These are phyloP conservation scores for Spiromastix sp. DNA, from an alignment of 2,329 filamentous ascomycete genomes.

Conservation along the genomic window DNA sequence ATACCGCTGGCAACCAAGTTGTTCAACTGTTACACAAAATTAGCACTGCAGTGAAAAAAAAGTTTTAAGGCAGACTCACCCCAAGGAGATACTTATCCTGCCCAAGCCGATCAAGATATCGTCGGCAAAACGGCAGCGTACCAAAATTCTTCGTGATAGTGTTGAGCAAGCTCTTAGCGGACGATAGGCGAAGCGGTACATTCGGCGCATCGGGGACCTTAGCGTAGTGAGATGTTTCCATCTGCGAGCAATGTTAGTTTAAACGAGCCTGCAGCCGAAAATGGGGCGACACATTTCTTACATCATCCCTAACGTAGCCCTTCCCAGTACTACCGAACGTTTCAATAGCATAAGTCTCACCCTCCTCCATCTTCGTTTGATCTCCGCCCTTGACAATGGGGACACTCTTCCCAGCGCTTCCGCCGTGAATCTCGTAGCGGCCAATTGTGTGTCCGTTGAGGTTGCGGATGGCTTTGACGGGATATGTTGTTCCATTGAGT, in stretches of 20 bases:
- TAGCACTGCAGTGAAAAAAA: conserved; percentile 2
- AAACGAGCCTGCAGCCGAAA: background rate
- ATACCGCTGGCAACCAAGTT: conserved; percentile 73
- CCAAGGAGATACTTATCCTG: conserved; percentile 91
- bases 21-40: conserved; percentile 57
- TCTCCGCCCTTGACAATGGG: conserved; percentile 85
- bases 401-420: conserved; percentile 78
- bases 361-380: conserved; percentile 95
- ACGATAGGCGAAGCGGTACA: conserved; percentile 64
- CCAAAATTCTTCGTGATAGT: conserved; percentile 96
- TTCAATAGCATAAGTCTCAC: conserved; percentile 90
- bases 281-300: conserved; percentile 34
- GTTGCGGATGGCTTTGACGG: conserved; percentile 77
- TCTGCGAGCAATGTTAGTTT: conserved; percentile 28
- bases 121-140: conserved; percentile 79
- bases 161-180: conserved; percentile 73
- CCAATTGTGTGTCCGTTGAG: conserved; percentile 84
- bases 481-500: conserved; percentile 65
- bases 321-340: conserved; percentile 92
- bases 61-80: conserved; percentile 47
- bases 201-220: conserved; percentile 62
- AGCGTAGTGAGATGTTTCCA: conserved; percentile 83
- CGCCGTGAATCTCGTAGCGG: conserved; percentile 82
- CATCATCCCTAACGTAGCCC: conserved; percentile 77
- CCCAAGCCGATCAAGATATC: conserved; percentile 85